These are phyloP conservation scores for Butyriboletus loyo DNA, from an alignment of 768 basidiomycete species.

Conservation along the genomic window DNA sequence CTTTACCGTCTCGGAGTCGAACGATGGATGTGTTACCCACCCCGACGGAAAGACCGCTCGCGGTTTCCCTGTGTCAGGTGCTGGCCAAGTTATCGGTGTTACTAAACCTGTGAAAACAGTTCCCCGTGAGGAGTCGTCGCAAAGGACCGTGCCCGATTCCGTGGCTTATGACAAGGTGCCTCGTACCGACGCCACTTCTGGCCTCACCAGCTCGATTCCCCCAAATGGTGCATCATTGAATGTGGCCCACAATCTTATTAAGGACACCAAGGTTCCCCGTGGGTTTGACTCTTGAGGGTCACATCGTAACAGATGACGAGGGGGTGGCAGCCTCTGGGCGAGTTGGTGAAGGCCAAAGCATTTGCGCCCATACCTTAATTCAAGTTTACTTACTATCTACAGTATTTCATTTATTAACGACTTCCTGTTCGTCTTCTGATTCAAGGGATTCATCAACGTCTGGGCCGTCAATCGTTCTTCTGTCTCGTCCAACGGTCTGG, in stretches of 20 bases:
- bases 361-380: neutral
- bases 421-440: neutral
- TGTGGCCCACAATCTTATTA: neutral
- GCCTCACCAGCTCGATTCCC: neutral
- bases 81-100: neutral
- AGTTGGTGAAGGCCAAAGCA: neutral
- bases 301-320: too few species aligned
- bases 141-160: neutral
- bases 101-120: too few species aligned
- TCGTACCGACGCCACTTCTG: neutral
- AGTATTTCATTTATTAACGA: constrained; percentile 2
- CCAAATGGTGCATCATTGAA: neutral
- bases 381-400: neutral
- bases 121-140: too few species aligned
- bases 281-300: neutral
- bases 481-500: neutral
- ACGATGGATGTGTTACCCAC: constrained; percentile 13
- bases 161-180: neutral
- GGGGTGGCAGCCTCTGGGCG: too few species aligned
- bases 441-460: too few species aligned
- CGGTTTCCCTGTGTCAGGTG: neutral
- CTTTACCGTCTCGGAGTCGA: constrained; percentile 7
- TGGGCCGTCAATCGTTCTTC: neutral
- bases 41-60: neutral
- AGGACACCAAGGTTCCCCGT: neutral